Base-by-base conservation (phyloP, 495 filamentous ascomycete genomes). In the Parachaetomium inaequale region DNA sequence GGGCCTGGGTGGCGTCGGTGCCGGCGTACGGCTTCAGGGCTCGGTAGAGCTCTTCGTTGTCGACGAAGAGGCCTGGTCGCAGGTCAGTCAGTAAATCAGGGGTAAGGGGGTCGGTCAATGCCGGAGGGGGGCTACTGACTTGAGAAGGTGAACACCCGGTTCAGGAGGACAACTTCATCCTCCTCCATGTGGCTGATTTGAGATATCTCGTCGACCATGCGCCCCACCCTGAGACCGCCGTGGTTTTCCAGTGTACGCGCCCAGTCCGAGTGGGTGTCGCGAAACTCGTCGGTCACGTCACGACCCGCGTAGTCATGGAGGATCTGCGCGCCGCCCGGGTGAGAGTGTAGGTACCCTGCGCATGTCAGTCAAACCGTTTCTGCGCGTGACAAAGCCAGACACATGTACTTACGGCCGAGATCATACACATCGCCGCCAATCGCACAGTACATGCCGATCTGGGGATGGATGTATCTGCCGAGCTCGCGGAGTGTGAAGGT, bases 401-500 rank as follows among this genome's bases (percentile, higher is more conserved):
- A n/a, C n/a, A n/a, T n/a, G n/a, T n/a, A n/a, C 58, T 29, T 43
- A 60, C 59, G 59, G 8, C 34, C 52, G 2, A 63, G 46, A 23
- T 57, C 46, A 10, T 43, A 51, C 32, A 58, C 43, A 17, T 38
- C 34, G 28, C 21, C 47, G 17, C 38, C 47, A 17, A 59, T 34
- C n/a, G 46, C 54, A 32, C 61, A 63, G 45, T 63, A 63, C 61
- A 63, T 49, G 12, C 61, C 61, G 6, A 58, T 17, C 12, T 51
- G 42, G 0, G 32, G 52, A 43, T 29, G 51, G 23, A 63, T 43
- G 53, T 63, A 31, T 14, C 54, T 29, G 7, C 38, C 34, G 4
- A 52, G 34, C 11, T 60, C 58, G 2, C 58, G 34, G 47, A 52
- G 1, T 1, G 58, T 60, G 36, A 60, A 60, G 0, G n/a, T 8